A percentile compares a stretch with the other conserved stretches of the same genome.
Conservation (phyloP, 78 protist genomes). For the slime mould (Dictyostelium discoideum) region dicty_2.7 NC_007090.3:4232501-4233000, state of each 20-base stretch:
- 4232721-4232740: neutral
- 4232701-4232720: neutral
- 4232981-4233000: too few species aligned
- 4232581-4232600: neutral
- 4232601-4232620: neutral
- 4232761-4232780: neutral
- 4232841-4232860: neutral
- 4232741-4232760: neutral
- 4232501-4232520: neutral
- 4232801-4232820: neutral
- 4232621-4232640: too few species aligned
- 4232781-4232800: neutral
- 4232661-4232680: neutral
- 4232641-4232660: too few species aligned
- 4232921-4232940: neutral
- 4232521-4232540: neutral
- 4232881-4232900: conserved; percentile 1
- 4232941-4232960: neutral
- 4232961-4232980: neutral
- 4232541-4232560: neutral
- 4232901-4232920: neutral
- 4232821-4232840: neutral
- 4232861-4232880: neutral
- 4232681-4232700: neutral
- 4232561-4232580: neutral